Conservation (phyloP, 345 rosid genomes). For the Melastoma malabathricum region DNA sequence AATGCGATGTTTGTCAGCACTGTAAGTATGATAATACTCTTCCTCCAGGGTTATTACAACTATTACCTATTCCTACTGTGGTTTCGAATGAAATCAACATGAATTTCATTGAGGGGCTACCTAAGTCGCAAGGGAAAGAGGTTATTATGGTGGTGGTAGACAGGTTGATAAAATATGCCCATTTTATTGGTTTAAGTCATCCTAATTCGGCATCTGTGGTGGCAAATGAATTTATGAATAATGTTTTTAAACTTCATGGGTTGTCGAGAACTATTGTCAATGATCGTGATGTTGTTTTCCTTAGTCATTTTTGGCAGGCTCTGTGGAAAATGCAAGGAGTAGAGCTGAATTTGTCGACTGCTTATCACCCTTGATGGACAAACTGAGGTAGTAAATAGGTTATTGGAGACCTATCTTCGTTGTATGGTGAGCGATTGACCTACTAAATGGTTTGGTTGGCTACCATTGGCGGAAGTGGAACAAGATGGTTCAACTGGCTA, state of each 20-base stretch:
- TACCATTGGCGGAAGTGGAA: too few species aligned
- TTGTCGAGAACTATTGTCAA: neutral
- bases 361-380: too few species aligned
- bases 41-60: neutral
- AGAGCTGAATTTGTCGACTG: too few species aligned
- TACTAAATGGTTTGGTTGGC: too few species aligned
- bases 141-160: conserved; percentile 1
- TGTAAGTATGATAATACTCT: neutral
- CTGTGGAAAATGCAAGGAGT: neutral
- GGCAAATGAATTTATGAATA: neutral
- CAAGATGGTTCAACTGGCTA: too few species aligned
- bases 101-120: neutral
- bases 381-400: too few species aligned
- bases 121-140: neutral
- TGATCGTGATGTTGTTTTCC: neutral
- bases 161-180: neutral
- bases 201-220: neutral
- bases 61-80: neutral
- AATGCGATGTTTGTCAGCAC: neutral
- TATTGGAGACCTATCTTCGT: too few species aligned
- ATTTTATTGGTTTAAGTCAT: neutral
- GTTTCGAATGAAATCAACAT: neutral
- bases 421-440: too few species aligned
- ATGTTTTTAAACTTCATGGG: neutral
- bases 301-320: too few species aligned